Percentiles rank a stretch among this genome's conserved stretches.
Evolutionary conservation across 108 stramenopile species (phyloP).

Genomic region (Chaetoceros tenuissimus): DNA sequence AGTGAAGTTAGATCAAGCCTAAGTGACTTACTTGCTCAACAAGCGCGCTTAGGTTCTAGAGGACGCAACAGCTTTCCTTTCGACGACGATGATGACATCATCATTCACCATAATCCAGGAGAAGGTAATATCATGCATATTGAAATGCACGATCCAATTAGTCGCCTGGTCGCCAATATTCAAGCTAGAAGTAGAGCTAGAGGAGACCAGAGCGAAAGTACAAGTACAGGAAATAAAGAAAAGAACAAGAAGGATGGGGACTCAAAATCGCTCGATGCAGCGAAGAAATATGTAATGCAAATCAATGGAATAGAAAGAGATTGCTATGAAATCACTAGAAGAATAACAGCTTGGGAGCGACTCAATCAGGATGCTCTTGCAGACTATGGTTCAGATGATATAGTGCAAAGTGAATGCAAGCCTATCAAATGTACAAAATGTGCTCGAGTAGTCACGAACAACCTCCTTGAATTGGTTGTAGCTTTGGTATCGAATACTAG

Average conservation of each 20-base stretch:
- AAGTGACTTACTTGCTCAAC: constrained; percentile 46
- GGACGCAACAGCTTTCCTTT: constrained; percentile 7
- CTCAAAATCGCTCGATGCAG: constrained; percentile 36
- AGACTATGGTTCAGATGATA: neutral
- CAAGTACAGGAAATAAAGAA: constrained; percentile 7
- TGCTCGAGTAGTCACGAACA: neutral
- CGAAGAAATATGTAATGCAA: constrained; percentile 40
- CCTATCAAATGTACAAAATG: neutral
- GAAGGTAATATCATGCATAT: constrained; percentile 17
- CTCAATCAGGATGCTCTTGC: constrained; percentile 40
- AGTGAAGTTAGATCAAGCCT: constrained; percentile 26
- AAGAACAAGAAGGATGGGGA: constrained; percentile 11
- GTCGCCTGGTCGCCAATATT: constrained; percentile 34
- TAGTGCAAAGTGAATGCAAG: too few relatives aligned
- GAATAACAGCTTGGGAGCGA: constrained; percentile 61
- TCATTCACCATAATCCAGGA: constrained; percentile 32
- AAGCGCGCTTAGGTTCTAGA: constrained; percentile 37
- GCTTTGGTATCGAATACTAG: too few relatives aligned
- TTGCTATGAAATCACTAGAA: constrained; percentile 45
- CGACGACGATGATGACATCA: constrained; percentile 33
- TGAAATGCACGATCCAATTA: constrained; percentile 30
- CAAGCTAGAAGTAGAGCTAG: constrained; percentile 8
- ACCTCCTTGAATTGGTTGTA: neutral
- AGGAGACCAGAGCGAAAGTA: constrained; percentile 1
- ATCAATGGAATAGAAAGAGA: constrained; percentile 71